Evolutionary conservation across 148 eudicot species (phyloP).

Genomic region (Rhododendron ovatum): DNA sequence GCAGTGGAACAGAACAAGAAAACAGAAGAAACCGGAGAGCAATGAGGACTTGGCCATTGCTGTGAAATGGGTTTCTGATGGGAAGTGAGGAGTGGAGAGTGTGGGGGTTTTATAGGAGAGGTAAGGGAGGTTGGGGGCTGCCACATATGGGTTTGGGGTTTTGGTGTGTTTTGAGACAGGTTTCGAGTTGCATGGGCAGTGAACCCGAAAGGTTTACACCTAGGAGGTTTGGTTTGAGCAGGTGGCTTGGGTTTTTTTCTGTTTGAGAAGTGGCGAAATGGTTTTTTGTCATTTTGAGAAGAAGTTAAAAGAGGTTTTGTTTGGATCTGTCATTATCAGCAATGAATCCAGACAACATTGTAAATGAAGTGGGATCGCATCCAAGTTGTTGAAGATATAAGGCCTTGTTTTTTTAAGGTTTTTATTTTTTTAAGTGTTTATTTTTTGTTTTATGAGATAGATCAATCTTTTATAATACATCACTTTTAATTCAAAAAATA

Average conservation of each 20-base stretch:
- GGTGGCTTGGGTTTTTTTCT: constrained; percentile 19
- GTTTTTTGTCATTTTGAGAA: not conserved
- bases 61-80: not conserved
- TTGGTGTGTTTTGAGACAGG: constrained; percentile 23
- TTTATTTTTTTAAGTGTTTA: too few species aligned
- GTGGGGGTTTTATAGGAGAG: constrained; percentile 32
- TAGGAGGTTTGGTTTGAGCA: constrained; percentile 21
- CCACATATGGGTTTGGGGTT: constrained; percentile 22
- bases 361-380: not conserved
- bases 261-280: not conserved
- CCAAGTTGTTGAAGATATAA: too few species aligned
- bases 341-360: not conserved
- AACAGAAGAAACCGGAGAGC: constrained; percentile 21
- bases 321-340: not conserved
- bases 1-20: constrained; percentile 30
- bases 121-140: constrained; percentile 10
- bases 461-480: too few species aligned
- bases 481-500: too few species aligned
- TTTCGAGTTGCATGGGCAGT: constrained; percentile 39
- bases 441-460: too few species aligned
- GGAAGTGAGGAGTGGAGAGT: constrained; percentile 35
- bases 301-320: not conserved
- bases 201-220: constrained; percentile 29
- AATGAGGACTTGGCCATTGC: constrained; percentile 38
- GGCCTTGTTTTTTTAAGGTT: too few species aligned